Base-by-base conservation (phyloP, 805 yeast species). In the Hanseniaspora occidentalis region DNA sequence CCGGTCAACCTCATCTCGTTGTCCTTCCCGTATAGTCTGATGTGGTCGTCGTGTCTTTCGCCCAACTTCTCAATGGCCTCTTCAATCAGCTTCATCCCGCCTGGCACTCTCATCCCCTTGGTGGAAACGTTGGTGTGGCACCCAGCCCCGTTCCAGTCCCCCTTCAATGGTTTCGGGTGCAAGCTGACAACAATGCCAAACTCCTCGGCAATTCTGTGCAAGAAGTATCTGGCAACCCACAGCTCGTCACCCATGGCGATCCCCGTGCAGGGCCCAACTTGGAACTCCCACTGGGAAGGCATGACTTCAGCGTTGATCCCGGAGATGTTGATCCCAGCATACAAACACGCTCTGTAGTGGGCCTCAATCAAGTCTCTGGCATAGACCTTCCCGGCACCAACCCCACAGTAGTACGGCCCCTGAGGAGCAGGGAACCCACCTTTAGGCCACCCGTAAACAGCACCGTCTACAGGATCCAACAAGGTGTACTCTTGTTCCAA, bases 271-370 rank as follows among this genome's bases (percentile, higher is more conserved):
- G 98, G 97, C 57, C 98, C 98, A 52, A 89, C 97, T 75, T 89
- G 98, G 84, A 84, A 89, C 73, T 89, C 98, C 98, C 98, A 89
- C 75, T 89, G 98, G 46, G 96, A 86, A 45, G 98, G 98, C 97
- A 89, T 92, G 50, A 89, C 98, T 74, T 89, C 98, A 54, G 97
- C 98, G 66, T 92, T 89, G 65, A 92, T 88, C 72, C 98, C 98
- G 40, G 95, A 81, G 52, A 89, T 79, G 61, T 73, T 70, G 55
- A 89, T 65, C 60, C 97, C 97, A 49, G 97, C 80, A 62, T 84
- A 81, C 49, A 89, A 71, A 72, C 96, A 88, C 47, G 98, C 98
- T 65, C 92, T 80, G 82, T 92, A 92, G 73, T 89, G 98, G 45
- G 98, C 97, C 74, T 89, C 98, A 55, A 92, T 86, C 43, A 89